Base-by-base conservation (phyloP, 805 yeast species). In the Saccharomycopsis lassenensis region DNA sequence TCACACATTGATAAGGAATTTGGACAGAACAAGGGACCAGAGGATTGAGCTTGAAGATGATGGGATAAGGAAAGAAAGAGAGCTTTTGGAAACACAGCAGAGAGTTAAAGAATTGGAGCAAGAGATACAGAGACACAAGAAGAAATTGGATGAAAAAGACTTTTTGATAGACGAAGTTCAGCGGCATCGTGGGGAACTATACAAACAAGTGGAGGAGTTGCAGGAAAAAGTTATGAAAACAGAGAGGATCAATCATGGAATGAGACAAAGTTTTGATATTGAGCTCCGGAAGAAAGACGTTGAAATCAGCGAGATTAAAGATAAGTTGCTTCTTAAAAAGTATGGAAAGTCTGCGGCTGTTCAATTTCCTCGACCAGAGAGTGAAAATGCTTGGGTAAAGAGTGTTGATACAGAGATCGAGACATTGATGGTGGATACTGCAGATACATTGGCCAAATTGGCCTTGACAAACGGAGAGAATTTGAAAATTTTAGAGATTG, bases 231-330 rank as follows among this genome's bases (percentile, higher is more conserved):
- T 23, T 24, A 16, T 17, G n/a, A 30, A 29, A 26, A 19, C 34
- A 15, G 16, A 31, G 26, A 34, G 24, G 14, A 10, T 26, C 12
- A 33, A 23, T 11, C 29, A 34, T 17, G 24, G 30, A 6, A 20
- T 38, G 19, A 35, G 28, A 10, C 10, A 17, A 14, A 23, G 30
- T 24, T 32, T 35, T 31, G 19, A 30, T 21, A 27, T 31, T 10
- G 45, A 41, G n/a, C 26, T 41, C 4, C 24, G 45, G 20, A 34
- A 24, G 23, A 36, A 33, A 24, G 45, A 41, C 20, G 14, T 38
- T 19, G 45, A 41, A 15, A 38, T 41, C n/a, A 16, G 22, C 4
- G 20, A 29, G 6, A 24, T 41, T 16, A 38, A 41, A 20, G 42
- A 41, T 14, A 41, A 35, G 29, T 21, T 41, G 10, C 27, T 41